Conservation (phyloP, 2,329 filamentous ascomycete species). For the Elsinoe arachidis region DNA sequence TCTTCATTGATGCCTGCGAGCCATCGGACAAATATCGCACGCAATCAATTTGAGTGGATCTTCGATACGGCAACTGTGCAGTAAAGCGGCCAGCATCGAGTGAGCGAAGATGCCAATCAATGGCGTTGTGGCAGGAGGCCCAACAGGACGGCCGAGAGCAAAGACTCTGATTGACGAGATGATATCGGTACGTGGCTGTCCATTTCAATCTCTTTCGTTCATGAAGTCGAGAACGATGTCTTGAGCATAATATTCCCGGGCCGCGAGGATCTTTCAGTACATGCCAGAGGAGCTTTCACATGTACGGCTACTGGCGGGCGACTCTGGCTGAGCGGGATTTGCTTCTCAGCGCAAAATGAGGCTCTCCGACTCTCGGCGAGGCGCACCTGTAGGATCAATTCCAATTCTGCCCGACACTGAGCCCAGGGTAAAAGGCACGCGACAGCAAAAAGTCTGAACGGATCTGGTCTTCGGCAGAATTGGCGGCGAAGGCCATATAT, state of each 20-base stretch:
- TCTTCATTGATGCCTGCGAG: not conserved
- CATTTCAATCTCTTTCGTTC: not conserved
- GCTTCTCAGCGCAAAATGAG: not conserved
- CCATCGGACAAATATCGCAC: not conserved
- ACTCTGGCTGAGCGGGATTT: not conserved
- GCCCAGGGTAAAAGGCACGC: not conserved
- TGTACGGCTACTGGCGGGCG: not conserved
- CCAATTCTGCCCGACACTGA: constrained; percentile 9
- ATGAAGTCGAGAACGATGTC: not conserved
- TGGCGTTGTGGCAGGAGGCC: constrained; percentile 1
- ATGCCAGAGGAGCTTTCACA: no score
- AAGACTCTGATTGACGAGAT: constrained; percentile 12
- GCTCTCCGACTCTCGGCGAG: constrained; percentile 12
- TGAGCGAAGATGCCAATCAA: not conserved
- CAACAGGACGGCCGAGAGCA: constrained; percentile 10
- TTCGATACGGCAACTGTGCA: no score
- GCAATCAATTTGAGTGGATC: no score
- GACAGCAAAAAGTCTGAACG: not conserved
- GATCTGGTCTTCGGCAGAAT: not conserved
- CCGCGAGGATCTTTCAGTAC: no score
- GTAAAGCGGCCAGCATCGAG: no score
- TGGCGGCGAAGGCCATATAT: not conserved
- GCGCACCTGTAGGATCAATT: not conserved
- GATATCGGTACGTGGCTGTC: constrained; percentile 12
- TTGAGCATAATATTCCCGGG: no score